Conservation (phyloP, 164 flowering plant species). For the Warburgia ugandensis region DNA sequence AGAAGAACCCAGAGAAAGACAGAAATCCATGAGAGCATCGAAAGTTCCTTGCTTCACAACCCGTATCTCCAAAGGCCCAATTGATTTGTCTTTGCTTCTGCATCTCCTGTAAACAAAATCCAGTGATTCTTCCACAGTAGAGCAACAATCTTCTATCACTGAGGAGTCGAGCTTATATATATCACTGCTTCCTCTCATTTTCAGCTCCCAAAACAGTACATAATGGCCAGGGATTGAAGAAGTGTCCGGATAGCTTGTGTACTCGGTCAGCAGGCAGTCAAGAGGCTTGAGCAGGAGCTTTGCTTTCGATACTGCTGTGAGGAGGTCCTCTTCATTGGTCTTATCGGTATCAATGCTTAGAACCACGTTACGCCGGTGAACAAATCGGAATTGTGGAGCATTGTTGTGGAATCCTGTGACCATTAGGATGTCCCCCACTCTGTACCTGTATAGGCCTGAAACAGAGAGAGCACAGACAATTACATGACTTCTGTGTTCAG, state of each 20-base stretch:
- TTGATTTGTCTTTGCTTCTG: slow-evolving; percentile 47
- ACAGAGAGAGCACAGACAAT: too few relatives aligned
- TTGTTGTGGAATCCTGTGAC: slow-evolving; percentile 68
- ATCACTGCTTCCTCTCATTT: slow-evolving; percentile 5
- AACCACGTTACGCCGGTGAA: slow-evolving; percentile 54
- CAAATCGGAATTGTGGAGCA: slow-evolving; percentile 58
- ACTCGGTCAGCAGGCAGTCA: slow-evolving; percentile 40
- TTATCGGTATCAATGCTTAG: slow-evolving; percentile 64
- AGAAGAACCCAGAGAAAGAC: slow-evolving; percentile 54
- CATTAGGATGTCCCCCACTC: slow-evolving; percentile 56
- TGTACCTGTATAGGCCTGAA: slow-evolving; percentile 57
- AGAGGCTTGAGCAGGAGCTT: slow-evolving; percentile 31
- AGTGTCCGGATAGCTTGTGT: slow-evolving; percentile 59
- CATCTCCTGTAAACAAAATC: slow-evolving; percentile 64
- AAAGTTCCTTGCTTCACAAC: slow-evolving; percentile 53
- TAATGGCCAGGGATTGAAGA: slow-evolving; percentile 64
- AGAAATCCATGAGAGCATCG: slow-evolving; percentile 62
- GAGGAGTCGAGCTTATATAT: slow-evolving; percentile 22
- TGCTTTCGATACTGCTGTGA: slow-evolving; percentile 45
- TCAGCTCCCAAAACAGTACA: slow-evolving; percentile 57
- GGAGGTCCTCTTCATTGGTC: slow-evolving; percentile 59
- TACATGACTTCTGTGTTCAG: too few relatives aligned
- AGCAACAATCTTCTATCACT: slow-evolving; percentile 47
- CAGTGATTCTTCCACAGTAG: slow-evolving; percentile 46
- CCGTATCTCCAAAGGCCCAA: slow-evolving; percentile 65